A percentile compares a stretch with the other conserved stretches of the same genome.
phyloP scores from a whole-genome alignment of 495 filamentous ascomycete species.

The Eremomyces bilateralis region DNA sequence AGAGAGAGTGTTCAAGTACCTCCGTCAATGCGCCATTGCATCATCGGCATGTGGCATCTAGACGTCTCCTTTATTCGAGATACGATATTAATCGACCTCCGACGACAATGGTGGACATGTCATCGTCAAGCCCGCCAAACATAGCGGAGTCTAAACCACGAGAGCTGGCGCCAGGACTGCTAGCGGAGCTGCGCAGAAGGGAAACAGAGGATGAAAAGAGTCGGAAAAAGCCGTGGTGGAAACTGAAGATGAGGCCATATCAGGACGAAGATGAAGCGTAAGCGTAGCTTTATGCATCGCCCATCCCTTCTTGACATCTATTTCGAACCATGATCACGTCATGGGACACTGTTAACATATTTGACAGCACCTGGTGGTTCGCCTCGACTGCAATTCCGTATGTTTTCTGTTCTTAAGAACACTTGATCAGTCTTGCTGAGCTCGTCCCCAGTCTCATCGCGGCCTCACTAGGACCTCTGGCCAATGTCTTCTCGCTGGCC shows the following conservation, averaged over 20 bases:
- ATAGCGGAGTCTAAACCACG: too few species aligned
- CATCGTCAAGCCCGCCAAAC: too few species aligned
- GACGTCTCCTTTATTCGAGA: too few species aligned
- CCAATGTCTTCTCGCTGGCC: conserved; percentile 57
- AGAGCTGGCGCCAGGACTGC: too few species aligned
- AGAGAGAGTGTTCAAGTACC: too few species aligned
- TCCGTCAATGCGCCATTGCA: too few species aligned
- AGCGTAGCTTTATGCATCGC: background rate
- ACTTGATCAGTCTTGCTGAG: background rate
- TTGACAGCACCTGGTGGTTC: conserved; percentile 42
- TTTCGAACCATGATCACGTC: background rate
- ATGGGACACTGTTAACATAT: background rate
- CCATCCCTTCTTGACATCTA: background rate
- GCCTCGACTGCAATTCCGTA: conserved; percentile 52
- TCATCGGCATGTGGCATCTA: too few species aligned
- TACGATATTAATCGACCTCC: too few species aligned
- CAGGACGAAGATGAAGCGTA: conserved; percentile 2
- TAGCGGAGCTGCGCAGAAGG: too few species aligned
- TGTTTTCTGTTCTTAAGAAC: conserved; percentile 2
- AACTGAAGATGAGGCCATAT: conserved; percentile 1
- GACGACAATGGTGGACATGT: too few species aligned
- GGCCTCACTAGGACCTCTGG: conserved; percentile 48
- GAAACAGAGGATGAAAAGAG: too few species aligned
- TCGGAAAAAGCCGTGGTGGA: conserved; percentile 4
- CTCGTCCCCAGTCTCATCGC: conserved; percentile 28